phyloP scores from a whole-genome alignment of 2,329 filamentous ascomycete genomes.

The Neonectria sp. region DNA sequence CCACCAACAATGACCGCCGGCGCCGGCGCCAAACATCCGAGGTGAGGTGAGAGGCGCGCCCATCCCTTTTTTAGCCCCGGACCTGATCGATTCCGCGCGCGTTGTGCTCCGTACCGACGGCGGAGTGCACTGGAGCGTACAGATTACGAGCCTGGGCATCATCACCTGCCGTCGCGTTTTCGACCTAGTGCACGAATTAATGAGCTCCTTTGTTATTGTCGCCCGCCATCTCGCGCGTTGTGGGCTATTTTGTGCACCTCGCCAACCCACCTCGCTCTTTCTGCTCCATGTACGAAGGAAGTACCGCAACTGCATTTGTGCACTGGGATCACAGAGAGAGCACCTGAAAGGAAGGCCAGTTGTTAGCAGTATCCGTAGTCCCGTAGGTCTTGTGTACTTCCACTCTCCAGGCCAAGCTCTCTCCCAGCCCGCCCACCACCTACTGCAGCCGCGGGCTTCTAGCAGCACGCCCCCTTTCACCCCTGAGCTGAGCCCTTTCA shows the following conservation, averaged over 20 bases:
- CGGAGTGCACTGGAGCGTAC: neutral
- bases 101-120: slow-evolving; percentile 3
- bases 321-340: neutral
- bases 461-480: slow-evolving; percentile 5
- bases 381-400: neutral
- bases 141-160: slow-evolving; percentile 9
- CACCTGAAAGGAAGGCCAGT: neutral
- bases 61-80: slow-evolving; percentile 24
- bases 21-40: slow-evolving; percentile 16
- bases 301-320: neutral
- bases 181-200: neutral
- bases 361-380: neutral
- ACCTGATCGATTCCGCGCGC: slow-evolving; percentile 25
- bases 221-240: neutral
- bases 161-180: neutral
- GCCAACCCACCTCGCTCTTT: neutral
- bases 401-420: neutral
- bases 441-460: neutral
- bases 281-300: too few relatives aligned
- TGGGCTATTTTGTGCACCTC: neutral
- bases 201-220: slow-evolving; percentile 1
- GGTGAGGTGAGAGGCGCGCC: slow-evolving; percentile 19
- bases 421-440: slow-evolving; percentile 1
- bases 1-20: slow-evolving; percentile 11
- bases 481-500: neutral